Base-by-base conservation (phyloP, 2,329 filamentous ascomycete genomes). In the Magnaporthiopsis incrustans region DNA sequence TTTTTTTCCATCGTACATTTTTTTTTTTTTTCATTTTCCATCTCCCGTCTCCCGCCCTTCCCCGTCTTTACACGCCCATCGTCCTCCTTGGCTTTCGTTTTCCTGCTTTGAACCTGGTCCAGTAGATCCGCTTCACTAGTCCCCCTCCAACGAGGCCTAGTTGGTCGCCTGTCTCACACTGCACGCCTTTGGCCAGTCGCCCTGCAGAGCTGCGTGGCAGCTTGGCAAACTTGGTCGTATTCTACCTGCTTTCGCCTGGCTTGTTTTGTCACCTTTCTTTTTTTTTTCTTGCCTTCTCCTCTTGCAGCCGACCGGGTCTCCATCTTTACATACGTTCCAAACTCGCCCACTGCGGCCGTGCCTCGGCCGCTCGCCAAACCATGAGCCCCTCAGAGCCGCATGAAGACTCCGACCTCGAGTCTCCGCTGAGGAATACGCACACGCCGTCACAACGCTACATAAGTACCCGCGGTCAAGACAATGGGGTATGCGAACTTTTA, bases 391-490 rank as follows among this genome's bases (percentile, higher is more conserved):
- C 44, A 11, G 22, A 53, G 44, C 44, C 44, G 44, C 44, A 22
- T 11, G 7, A n/a, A 10, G 44, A 5, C 8, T n/a, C 22, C 44
- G 44, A 53, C 22, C 44, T 4, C 18, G 22, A 22, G 3, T n/a
- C 6, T 5, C 44, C 44, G 18, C 44, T 53, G 14, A 38, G 8
- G 8, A 18, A 8, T 25, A 60, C 59, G 18, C 59, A 60, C 38
- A 60, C 27, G 33, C 6, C 25, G 15, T 44, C 59, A 26, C 59
- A 60, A 33, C 59, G 59, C 33, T 60, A 60, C 33, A 18, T 60
- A 38, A 60, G 59, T 33, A 60, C 59, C 38, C 59, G 59, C 14
- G 59, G 59, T 26, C 27, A 38, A 44, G 59, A 60, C 22, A 18
- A 38, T 60, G 33, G 59, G 32, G 59, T 60, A 60, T 10, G 59